Base-by-base conservation (phyloP, 257 asterid genomes). In the Leonotis leonurus region DNA sequence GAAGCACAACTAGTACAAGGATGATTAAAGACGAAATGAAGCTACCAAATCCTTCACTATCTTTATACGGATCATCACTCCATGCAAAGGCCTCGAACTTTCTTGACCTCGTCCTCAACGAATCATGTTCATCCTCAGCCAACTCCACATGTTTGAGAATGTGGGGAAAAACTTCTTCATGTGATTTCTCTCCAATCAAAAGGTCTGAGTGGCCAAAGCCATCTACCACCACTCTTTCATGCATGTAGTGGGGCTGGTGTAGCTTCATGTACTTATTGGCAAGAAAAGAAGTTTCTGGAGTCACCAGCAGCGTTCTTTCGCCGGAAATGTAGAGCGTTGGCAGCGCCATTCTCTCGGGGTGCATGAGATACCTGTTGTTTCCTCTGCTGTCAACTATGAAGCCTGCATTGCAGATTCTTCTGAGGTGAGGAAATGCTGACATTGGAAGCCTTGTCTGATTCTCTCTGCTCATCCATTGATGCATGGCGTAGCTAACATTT, bases 191-290 rank as follows among this genome's bases (percentile, higher is more conserved):
- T 3, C 87, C 85, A 6, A 81, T 76, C 78, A 78, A 40, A 49
- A 81, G 80, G 44, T 81, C 87, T 0, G 90, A 81, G 21, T 83
- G 90, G 29, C 85, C 87, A 18, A 73, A 83, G 7, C 87, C 85
- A 20, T 83, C 80, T 2, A 78, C 70, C 4, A 80, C 81, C 56
- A 78, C 80, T 26, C 90, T 56, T 29, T 78, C 77, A 45, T 83
- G 85, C 43, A 83, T 72, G 12, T 69, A 72, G 5, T 68, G 32
- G 17, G 90, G 85, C 65, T 78, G 90, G 53, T 83, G 85, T 75
- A 78, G 22, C 76, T 72, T 81, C 87, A 81, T 81, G 73, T 74
- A 81, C 33, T 78, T 76, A 53, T 80, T 72, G 3, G 85, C 87
- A 7, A 81, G 78, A 45, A 81, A 83, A 7, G 90, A 78, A 46